phyloP scores from a whole-genome alignment of 352 stramenopile genomes.

The Blastocystis sp. region DNA sequence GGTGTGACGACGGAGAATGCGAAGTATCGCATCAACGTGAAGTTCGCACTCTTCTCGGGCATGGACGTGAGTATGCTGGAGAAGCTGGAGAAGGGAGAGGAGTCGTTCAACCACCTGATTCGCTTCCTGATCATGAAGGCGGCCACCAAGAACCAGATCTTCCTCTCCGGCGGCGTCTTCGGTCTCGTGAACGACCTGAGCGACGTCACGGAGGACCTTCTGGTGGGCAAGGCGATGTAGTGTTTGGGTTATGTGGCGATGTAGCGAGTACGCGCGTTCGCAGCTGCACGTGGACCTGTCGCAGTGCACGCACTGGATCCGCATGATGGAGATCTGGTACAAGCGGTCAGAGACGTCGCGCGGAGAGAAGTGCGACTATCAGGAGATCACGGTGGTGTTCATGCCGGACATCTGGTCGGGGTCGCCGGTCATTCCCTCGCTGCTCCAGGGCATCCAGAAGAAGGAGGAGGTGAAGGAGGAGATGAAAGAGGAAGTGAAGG shows the following conservation, averaged over 20 bases:
- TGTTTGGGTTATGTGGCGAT: not conserved
- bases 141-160: slow-evolving; percentile 29
- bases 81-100: not conserved
- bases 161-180: slow-evolving; percentile 1
- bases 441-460: not conserved
- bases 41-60: slow-evolving; percentile 33
- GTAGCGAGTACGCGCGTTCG: not conserved
- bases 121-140: slow-evolving; percentile 34
- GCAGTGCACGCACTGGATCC: slow-evolving; percentile 18
- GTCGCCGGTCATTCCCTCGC: not conserved
- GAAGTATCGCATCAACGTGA: slow-evolving; percentile 35
- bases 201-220: slow-evolving; percentile 5
- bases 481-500: not conserved
- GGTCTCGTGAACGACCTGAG: not conserved
- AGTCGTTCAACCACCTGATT: slow-evolving; percentile 26
- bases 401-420: not conserved
- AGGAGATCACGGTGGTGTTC: slow-evolving; percentile 41
- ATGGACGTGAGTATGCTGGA: not conserved
- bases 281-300: slow-evolving; percentile 30
- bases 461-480: slow-evolving; percentile 22
- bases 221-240: slow-evolving; percentile 23
- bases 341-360: slow-evolving; percentile 2
- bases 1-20: not conserved
- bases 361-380: slow-evolving; percentile 35
- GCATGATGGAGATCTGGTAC: slow-evolving; percentile 52